A percentile compares a stretch with the other conserved stretches of the same genome.
phyloP scores from a whole-genome alignment of 306 rosid genomes.

The Hylodesmum podocarpum region DNA sequence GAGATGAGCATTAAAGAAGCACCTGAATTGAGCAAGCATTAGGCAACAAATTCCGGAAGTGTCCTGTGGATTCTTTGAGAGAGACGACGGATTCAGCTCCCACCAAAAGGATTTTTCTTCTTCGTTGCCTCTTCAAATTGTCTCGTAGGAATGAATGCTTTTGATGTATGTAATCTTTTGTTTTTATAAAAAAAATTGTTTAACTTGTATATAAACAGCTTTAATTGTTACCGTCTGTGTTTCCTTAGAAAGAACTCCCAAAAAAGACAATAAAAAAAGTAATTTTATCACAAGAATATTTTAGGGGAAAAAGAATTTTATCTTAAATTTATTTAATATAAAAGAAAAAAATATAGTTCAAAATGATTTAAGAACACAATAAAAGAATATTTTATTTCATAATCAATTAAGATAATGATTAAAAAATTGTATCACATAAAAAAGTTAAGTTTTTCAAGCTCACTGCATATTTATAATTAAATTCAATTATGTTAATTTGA shows the following conservation, averaged over 20 bases:
- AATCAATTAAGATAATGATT: too few species aligned
- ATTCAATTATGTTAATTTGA: too few species aligned
- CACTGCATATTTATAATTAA: too few species aligned
- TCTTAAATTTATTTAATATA: too few species aligned
- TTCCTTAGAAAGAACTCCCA: constrained; percentile 40
- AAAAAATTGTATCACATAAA: too few species aligned
- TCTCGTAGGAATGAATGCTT: constrained; percentile 41
- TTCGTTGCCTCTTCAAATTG: constrained; percentile 40
- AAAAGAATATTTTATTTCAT: too few species aligned
- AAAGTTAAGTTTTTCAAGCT: too few species aligned
- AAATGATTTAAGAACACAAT: too few species aligned
- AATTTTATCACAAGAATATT: too few species aligned
- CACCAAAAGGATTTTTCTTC: constrained; percentile 45
- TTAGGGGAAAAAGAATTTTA: too few species aligned
- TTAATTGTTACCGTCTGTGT: constrained; percentile 47
- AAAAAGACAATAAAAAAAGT: too few species aligned
- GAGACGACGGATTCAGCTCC: constrained; percentile 48
- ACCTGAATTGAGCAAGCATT: constrained; percentile 69
- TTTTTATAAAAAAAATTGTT: constrained; percentile 58
- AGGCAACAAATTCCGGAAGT: constrained; percentile 20
- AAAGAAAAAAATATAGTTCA: too few species aligned
- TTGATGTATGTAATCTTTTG: constrained; percentile 87
- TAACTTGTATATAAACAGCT: constrained; percentile 83
- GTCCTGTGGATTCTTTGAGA: constrained; percentile 38
- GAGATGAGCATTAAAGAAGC: constrained; percentile 91